Evolutionary conservation across 495 filamentous ascomycete genomes (phyloP).

Genomic region (Aspergillus cavernicola): DNA sequence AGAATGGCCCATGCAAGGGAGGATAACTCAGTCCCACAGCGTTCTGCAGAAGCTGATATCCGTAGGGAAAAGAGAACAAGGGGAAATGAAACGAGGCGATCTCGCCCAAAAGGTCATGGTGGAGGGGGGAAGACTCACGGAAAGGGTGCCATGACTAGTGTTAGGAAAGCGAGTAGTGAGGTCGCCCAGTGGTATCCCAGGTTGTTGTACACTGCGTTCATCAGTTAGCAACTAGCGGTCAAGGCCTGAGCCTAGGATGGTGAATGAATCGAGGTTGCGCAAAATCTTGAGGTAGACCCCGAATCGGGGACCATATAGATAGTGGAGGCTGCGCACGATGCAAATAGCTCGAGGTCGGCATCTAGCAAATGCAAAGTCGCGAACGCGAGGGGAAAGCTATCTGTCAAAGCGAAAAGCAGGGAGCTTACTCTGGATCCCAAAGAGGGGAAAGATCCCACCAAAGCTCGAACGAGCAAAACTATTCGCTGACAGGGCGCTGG

Average conservation of each 20-base stretch:
- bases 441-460: slow-evolving; percentile 73
- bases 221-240: slow-evolving; percentile 28
- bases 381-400: slow-evolving; percentile 1
- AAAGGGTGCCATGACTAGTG: slow-evolving; percentile 64
- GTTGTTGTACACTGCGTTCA: slow-evolving; percentile 55
- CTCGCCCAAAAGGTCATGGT: slow-evolving; percentile 7
- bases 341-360: neutral
- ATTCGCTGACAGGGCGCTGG: slow-evolving; percentile 84
- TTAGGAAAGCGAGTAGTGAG: slow-evolving; percentile 64
- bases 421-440: slow-evolving; percentile 62
- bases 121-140: slow-evolving; percentile 44
- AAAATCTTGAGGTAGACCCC: slow-evolving; percentile 1
- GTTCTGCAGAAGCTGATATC: slow-evolving; percentile 7
- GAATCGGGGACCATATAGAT: slow-evolving; percentile 5
- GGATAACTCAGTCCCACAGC: slow-evolving; percentile 2
- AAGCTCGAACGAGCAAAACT: slow-evolving; percentile 78
- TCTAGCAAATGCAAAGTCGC: neutral
- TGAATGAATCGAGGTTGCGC: slow-evolving; percentile 4
- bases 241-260: slow-evolving; percentile 1
- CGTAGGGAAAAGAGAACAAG: neutral
- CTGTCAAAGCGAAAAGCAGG: neutral
- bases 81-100: neutral
- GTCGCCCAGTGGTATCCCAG: slow-evolving; percentile 73
- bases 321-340: neutral
- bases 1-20: slow-evolving; percentile 15